Percentiles rank a stretch among this genome's conserved stretches.
These are phyloP conservation scores for Volvox reticuliferus DNA, from an alignment of 139 green algal genomes.

Conservation along the genomic window DNA sequence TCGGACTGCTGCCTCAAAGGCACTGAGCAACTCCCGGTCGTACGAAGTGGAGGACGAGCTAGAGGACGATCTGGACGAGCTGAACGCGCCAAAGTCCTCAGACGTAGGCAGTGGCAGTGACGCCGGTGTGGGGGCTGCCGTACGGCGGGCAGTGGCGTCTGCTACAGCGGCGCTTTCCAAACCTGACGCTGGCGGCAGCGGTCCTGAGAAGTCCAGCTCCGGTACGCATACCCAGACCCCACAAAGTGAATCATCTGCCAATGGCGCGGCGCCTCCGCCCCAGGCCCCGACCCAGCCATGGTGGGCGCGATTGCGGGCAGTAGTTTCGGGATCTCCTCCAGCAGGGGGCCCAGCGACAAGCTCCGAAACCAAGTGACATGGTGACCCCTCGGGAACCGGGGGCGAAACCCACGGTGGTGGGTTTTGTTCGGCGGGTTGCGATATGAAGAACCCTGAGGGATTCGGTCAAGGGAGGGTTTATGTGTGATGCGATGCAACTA, in stretches of 20 bases:
- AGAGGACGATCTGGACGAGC: constrained; percentile 43
- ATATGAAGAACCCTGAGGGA: too few species aligned
- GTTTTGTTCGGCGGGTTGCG: too few species aligned
- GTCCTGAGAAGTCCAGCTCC: neutral
- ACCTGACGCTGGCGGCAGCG: neutral
- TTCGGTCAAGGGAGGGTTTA: too few species aligned
- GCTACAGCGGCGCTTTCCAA: neutral
- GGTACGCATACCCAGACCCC: neutral
- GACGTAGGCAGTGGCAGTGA: neutral
- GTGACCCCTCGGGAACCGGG: too few species aligned
- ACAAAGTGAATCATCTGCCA: neutral
- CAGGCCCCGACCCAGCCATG: neutral
- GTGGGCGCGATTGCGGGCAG: neutral
- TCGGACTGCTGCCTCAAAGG: neutral
- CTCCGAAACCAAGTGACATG: too few species aligned
- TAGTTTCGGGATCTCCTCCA: neutral
- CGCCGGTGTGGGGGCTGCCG: neutral
- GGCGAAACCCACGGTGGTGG: too few species aligned
- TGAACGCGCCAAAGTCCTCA: neutral
- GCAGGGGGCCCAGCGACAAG: too few species aligned
- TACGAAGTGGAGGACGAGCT: constrained; percentile 47
- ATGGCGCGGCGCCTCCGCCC: neutral
- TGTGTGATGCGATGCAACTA: too few species aligned
- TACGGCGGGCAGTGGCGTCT: neutral
- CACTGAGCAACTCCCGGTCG: constrained; percentile 17